Evolutionary conservation across 192 early-diverging fungal species (phyloP), one percentile per base, ranked within the genome.

Genomic region (Chytriomyces hyalinus): DNA sequence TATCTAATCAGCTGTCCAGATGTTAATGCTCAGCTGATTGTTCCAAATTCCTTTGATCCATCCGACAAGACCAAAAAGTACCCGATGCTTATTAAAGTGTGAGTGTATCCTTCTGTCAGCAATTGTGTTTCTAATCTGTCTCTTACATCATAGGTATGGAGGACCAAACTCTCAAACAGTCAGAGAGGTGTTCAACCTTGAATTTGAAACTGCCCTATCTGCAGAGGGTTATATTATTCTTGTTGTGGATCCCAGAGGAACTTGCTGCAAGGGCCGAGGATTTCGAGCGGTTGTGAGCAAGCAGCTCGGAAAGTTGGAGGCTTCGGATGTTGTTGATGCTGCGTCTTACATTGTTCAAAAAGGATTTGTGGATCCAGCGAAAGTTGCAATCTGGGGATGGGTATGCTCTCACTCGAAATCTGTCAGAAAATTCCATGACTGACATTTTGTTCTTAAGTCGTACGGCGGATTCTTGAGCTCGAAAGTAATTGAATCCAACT

Each of bases 331-430:
- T 73, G 87, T 96, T 8, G 91, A 89, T 26, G 94, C 94, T 10
- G 96, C 92, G n/a, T 81, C 89, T 78, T 92, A 73, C 82, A 73
- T 92, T 28, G 88, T 79, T 76, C 64, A 9, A 69, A 90, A 80
- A 71, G 71, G 90, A 3, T 98, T 93, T 82, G 91, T 97, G 68
- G 95, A 99, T 81, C 78, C 86, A 17, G 82, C 85, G 28, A 83
- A 90, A 61, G 87, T 98, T 17, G 96, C 94, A 6, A 92, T 99
- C 62, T 99, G 97, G 97, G 97, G 97, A 20, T 99, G 97, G 93
- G 87, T 88, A 84, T 59, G 81, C 64, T 9, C 67, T 50, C 50
- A 15, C 24, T 11, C 10, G 10, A 66, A 44, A 67, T 5, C 49
- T 74, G 22, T 77, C 17, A 17, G 44, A n/a, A n/a, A 13, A 62